A percentile compares a stretch with the other conserved stretches of the same genome.
Evolutionary conservation across 495 filamentous ascomycete species (phyloP).

Genomic region (Neurospora sp.): DNA sequence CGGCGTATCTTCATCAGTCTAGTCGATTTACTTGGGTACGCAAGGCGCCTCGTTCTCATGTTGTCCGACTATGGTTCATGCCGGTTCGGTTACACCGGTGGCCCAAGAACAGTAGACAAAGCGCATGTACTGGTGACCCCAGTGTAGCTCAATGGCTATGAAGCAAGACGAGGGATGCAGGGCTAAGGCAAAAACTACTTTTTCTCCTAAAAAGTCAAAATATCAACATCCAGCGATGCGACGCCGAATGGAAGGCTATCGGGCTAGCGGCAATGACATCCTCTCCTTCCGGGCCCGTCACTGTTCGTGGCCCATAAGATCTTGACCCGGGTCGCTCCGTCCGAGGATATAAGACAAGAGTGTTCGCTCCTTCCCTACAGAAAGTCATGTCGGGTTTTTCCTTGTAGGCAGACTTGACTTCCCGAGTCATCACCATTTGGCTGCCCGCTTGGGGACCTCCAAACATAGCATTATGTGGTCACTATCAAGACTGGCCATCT

Average conservation of each 20-base stretch:
- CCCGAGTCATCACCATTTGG: not conserved
- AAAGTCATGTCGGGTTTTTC: not conserved
- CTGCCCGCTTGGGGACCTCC: not conserved
- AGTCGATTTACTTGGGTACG: not conserved
- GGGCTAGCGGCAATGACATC: not conserved
- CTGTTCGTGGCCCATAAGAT: not conserved
- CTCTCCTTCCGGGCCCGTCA: not conserved
- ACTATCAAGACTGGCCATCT: slow-evolving; percentile 14
- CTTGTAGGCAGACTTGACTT: not conserved
- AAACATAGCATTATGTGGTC: slow-evolving; percentile 9
- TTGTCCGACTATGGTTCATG: not conserved
- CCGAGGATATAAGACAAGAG: not conserved
- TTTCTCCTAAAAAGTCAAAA: not conserved
- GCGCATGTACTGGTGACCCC: not conserved
- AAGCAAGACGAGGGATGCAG: not conserved
- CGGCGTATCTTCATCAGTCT: not conserved
- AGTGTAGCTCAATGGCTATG: not conserved
- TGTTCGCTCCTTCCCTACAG: not conserved
- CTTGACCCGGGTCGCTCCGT: not conserved
- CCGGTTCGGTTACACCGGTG: not conserved
- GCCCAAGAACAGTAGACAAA: not conserved
- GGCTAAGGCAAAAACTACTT: not conserved
- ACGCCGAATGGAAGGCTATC: not conserved
- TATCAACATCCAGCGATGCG: not conserved
- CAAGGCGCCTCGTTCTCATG: not conserved